Percentiles rank a stretch among this genome's conserved stretches.
These are phyloP conservation scores for Auricularia sp. DNA, from an alignment of 768 basidiomycete species.

Conservation along the genomic window DNA sequence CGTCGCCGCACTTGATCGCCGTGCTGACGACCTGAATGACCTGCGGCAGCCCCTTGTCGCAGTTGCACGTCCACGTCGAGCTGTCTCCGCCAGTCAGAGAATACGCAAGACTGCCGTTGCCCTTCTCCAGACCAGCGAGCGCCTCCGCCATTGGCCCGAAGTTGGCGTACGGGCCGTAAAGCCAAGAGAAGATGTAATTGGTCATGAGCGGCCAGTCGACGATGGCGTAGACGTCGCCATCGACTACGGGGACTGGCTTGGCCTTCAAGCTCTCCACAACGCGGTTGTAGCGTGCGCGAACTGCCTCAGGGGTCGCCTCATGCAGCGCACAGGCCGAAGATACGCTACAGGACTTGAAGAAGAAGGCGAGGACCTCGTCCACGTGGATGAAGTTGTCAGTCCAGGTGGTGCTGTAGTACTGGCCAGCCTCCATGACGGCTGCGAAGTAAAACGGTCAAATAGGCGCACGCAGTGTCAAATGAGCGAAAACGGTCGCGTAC, in stretches of 20 bases:
- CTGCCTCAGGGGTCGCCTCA: slow-evolving; percentile 23
- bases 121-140: slow-evolving; percentile 21
- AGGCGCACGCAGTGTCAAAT: neutral
- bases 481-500: neutral
- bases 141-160: slow-evolving; percentile 27
- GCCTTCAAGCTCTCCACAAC: slow-evolving; percentile 23
- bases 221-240: slow-evolving; percentile 23
- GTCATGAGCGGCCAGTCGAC: slow-evolving; percentile 27
- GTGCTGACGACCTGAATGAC: neutral
- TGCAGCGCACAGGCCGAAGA: slow-evolving; percentile 29
- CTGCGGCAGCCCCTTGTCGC: neutral
- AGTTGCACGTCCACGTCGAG: neutral
- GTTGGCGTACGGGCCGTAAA: slow-evolving; percentile 26
- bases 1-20: slow-evolving; percentile 10
- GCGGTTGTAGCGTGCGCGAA: slow-evolving; percentile 25
- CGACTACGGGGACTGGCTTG: slow-evolving; percentile 26
- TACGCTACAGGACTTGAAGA: slow-evolving; percentile 27
- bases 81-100: neutral
- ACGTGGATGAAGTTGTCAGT: slow-evolving; percentile 28
- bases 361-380: slow-evolving; percentile 24
- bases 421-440: slow-evolving; percentile 31
- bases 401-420: slow-evolving; percentile 29
- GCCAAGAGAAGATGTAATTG: slow-evolving; percentile 19
- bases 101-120: neutral
- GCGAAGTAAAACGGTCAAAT: neutral